Evolutionary conservation across 2,329 filamentous ascomycete species (phyloP).

Genomic region (Fusarium domesticum): DNA sequence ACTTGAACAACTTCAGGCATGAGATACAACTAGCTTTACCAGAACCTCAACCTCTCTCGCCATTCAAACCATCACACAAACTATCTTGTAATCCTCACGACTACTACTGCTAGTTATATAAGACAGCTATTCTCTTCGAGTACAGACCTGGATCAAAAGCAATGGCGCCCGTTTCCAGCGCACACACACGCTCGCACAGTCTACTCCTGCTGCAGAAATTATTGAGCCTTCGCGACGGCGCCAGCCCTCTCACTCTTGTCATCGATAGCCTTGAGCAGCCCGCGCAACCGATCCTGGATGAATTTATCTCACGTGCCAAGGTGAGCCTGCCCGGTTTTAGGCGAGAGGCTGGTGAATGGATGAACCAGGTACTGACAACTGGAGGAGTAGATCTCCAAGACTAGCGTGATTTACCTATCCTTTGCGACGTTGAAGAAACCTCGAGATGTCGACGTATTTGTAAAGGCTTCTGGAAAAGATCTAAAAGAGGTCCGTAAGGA

Average conservation of each 20-base stretch:
- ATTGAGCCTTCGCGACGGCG: conserved; percentile 71
- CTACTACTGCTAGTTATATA: no score
- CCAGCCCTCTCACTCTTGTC: conserved; percentile 82
- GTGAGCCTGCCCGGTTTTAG: conserved; percentile 40
- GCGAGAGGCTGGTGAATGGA: background rate
- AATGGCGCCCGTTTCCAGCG: conserved; percentile 57
- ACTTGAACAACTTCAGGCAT: background rate
- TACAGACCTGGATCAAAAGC: background rate
- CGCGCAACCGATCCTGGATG: conserved; percentile 64
- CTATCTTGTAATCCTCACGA: no score
- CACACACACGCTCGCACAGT: conserved; percentile 79
- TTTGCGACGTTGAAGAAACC: conserved; percentile 70
- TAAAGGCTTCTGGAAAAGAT: conserved; percentile 61
- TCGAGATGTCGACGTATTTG: conserved; percentile 62
- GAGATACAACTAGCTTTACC: no score
- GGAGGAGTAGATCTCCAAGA: conserved; percentile 52
- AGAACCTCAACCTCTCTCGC: no score
- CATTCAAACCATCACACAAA: no score
- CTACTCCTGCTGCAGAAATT: conserved; percentile 79
- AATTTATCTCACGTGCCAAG: conserved; percentile 74
- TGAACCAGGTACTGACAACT: conserved; percentile 4
- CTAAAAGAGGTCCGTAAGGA: conserved; percentile 57
- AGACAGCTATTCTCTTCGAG: no score
- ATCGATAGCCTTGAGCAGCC: conserved; percentile 84
- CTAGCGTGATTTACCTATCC: conserved; percentile 71